Evolutionary conservation across 805 yeast species (phyloP).

Genomic region (Cyberlindnera saturnus): DNA sequence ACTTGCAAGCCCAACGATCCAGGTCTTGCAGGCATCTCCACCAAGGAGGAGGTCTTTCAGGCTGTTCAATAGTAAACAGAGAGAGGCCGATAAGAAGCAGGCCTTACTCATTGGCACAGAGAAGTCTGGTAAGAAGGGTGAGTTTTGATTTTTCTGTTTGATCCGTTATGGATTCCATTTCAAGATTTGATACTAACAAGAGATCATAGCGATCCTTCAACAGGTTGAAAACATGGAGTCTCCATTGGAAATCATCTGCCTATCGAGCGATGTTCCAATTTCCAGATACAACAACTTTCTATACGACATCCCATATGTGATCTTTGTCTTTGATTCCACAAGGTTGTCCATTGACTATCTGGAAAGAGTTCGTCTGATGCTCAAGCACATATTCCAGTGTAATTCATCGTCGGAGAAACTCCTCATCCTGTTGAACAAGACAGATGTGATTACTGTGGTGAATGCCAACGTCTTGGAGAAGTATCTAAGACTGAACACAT

Average conservation of each 20-base stretch:
- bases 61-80: constrained; percentile 2
- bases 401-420: constrained; percentile 7
- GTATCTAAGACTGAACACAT: constrained; percentile 4
- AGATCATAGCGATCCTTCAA: constrained; percentile 8
- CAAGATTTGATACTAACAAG: constrained; percentile 2
- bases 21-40: constrained; percentile 15
- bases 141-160: neutral
- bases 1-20: constrained; percentile 8
- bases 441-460: constrained; percentile 8
- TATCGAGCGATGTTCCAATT: constrained; percentile 15
- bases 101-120: constrained; percentile 16
- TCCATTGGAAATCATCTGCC: constrained; percentile 15
- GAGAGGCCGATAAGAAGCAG: constrained; percentile 1
- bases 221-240: constrained; percentile 7
- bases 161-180: neutral
- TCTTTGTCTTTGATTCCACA: constrained; percentile 20
- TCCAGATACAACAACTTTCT: constrained; percentile 17
- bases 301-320: constrained; percentile 12
- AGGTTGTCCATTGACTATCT: constrained; percentile 8
- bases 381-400: constrained; percentile 3
- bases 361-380: constrained; percentile 3
- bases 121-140: constrained; percentile 15
- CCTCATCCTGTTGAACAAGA: constrained; percentile 17
- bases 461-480: constrained; percentile 10
- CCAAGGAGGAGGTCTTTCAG: constrained; percentile 5